A percentile compares a stretch with the other conserved stretches of the same genome.
Evolutionary conservation across 2,329 filamentous ascomycete genomes (phyloP).

Genomic region (Paraconiothyrium sp.): DNA sequence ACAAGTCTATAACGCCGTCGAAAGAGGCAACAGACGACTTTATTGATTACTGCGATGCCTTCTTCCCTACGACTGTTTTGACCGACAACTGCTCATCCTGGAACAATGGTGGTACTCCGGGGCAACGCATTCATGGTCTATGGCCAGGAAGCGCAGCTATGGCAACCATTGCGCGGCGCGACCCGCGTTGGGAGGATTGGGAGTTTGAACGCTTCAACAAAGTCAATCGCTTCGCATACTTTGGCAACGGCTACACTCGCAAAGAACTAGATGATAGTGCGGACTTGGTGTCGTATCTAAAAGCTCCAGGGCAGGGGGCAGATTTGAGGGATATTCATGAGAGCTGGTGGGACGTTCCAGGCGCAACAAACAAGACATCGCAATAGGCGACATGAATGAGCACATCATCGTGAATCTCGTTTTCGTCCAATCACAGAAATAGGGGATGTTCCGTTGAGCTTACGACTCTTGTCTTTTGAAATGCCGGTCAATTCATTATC

Average conservation of each 20-base stretch:
- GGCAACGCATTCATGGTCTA: conserved; percentile 71
- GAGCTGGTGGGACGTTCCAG: conserved; percentile 65
- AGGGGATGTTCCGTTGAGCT: background rate
- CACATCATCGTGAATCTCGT: background rate
- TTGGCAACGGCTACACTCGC: conserved; percentile 73
- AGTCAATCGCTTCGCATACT: conserved; percentile 67
- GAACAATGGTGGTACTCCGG: conserved; percentile 71
- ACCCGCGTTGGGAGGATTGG: conserved; percentile 68
- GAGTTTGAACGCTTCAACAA: conserved; percentile 60
- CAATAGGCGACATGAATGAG: background rate
- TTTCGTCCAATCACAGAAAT: background rate
- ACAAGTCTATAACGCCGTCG: conserved; percentile 68
- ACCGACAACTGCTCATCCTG: conserved; percentile 73
- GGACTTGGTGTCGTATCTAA: conserved; percentile 73
- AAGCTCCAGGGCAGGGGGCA: conserved; percentile 60
- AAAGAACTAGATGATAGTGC: conserved; percentile 65
- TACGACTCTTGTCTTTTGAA: background rate
- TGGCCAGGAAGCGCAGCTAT: conserved; percentile 76
- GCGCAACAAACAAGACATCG: conserved; percentile 30
- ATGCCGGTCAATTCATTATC: background rate
- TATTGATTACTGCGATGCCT: conserved; percentile 64
- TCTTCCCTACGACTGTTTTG: conserved; percentile 61
- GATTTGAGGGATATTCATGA: conserved; percentile 73
- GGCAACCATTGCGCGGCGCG: conserved; percentile 65
- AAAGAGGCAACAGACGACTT: conserved; percentile 71